Conservation (phyloP, 495 filamentous ascomycete species). For the Penicillium odoratum region DNA sequence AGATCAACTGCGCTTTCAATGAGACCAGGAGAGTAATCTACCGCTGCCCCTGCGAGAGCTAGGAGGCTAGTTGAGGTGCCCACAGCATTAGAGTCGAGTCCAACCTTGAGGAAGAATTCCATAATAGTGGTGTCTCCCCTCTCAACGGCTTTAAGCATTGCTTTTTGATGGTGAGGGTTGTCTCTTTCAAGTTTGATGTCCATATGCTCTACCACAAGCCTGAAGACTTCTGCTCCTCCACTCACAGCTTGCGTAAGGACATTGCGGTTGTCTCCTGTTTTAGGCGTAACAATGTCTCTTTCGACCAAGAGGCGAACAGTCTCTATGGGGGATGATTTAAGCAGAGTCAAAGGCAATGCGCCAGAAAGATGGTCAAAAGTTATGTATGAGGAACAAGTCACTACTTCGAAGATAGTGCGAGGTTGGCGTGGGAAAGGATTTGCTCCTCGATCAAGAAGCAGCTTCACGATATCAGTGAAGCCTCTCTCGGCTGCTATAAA, state of each 20-base stretch:
- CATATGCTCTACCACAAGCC: neutral
- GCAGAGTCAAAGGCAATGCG: no score
- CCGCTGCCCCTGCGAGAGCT: neutral
- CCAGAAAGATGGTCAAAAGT: no score
- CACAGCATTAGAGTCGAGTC: neutral
- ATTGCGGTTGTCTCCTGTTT: neutral
- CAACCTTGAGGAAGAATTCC: neutral
- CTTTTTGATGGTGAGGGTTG: neutral
- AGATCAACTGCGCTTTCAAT: neutral
- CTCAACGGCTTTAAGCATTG: neutral
- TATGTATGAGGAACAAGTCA: neutral
- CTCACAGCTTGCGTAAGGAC: neutral
- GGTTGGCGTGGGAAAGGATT: neutral
- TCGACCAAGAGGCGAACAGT: neutral
- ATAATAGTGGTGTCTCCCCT: neutral
- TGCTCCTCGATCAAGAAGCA: constrained; percentile 6
- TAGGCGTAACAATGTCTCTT: neutral
- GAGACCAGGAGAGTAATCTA: neutral
- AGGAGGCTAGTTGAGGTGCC: neutral
- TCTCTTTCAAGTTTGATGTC: neutral
- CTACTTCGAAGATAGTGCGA: neutral
- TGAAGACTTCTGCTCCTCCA: neutral
- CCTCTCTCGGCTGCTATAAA: neutral
- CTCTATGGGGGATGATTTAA: neutral
- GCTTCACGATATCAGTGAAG: neutral